A percentile compares a stretch with the other conserved stretches of the same genome.
Evolutionary conservation across 306 rosid genomes (phyloP).

Genomic region (Ormosia semicastrata): DNA sequence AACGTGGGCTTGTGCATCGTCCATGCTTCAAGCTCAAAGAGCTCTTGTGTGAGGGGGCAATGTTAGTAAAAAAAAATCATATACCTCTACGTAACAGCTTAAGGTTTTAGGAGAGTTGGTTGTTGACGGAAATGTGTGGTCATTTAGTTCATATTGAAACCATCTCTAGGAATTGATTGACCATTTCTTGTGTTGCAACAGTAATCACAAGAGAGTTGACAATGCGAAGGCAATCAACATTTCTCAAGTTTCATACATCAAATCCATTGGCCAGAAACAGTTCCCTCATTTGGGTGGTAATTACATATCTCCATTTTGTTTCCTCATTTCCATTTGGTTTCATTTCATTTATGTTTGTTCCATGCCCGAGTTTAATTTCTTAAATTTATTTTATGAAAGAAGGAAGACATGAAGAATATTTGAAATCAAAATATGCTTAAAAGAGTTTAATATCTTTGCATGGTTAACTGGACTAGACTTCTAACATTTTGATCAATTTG

Average conservation of each 20-base stretch:
- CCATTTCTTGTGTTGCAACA: constrained; percentile 39
- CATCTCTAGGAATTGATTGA: not conserved
- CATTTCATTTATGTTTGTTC: not conserved
- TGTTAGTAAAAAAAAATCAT: not conserved
- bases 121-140: not conserved
- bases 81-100: constrained; percentile 3
- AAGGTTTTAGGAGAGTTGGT: not conserved
- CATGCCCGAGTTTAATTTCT: not conserved
- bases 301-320: constrained; percentile 29
- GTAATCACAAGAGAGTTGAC: constrained; percentile 69
- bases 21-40: not conserved
- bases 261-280: constrained; percentile 57
- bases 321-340: constrained; percentile 15
- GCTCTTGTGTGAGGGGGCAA: not conserved
- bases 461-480: constrained; percentile 12
- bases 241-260: constrained; percentile 70
- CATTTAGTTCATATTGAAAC: constrained; percentile 10
- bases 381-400: constrained; percentile 3
- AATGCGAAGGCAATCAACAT: constrained; percentile 81
- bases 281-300: constrained; percentile 78
- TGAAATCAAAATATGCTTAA: constrained; percentile 12
- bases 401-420: not conserved
- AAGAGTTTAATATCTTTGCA: not conserved
- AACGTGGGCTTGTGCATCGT: not conserved
- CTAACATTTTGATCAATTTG: not conserved